These are phyloP conservation scores for Mycosphaerella sp. DNA, from an alignment of 2,329 filamentous ascomycete species.

Conservation along the genomic window DNA sequence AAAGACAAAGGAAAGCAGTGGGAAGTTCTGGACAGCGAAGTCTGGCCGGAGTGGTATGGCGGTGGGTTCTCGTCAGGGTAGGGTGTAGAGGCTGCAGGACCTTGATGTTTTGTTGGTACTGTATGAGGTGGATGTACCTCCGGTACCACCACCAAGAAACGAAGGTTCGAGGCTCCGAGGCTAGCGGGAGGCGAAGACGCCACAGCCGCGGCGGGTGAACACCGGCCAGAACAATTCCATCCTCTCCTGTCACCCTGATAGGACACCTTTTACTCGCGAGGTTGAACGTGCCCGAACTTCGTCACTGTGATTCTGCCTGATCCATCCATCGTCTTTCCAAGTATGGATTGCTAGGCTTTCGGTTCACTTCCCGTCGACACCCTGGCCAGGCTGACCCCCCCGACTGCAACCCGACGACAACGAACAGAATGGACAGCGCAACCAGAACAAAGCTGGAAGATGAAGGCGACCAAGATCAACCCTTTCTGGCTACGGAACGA, in stretches of 20 bases:
- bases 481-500: slow-evolving; percentile 20
- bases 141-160: not conserved
- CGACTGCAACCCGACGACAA: not conserved
- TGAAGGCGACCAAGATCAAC: slow-evolving; percentile 19
- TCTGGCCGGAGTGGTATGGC: not conserved
- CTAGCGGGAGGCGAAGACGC: not conserved
- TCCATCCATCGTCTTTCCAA: not conserved
- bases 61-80: not conserved
- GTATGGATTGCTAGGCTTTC: slow-evolving; percentile 2
- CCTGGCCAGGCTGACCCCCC: not conserved
- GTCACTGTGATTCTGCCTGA: not conserved
- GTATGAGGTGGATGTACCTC: not conserved
- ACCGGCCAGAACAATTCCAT: not conserved
- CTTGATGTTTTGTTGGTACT: not conserved
- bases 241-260: not conserved
- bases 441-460: slow-evolving; percentile 11
- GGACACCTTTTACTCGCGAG: not conserved
- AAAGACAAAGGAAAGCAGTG: not conserved
- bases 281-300: not conserved
- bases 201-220: too few species aligned
- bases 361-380: not conserved
- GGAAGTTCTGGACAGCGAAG: not conserved
- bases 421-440: slow-evolving; percentile 21
- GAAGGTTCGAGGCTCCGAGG: not conserved
- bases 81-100: not conserved